Evolutionary conservation across 192 early-diverging fungal genomes (phyloP), one percentile per base, ranked within the genome.

Genomic region (Lunasporangiospora selenospora): DNA sequence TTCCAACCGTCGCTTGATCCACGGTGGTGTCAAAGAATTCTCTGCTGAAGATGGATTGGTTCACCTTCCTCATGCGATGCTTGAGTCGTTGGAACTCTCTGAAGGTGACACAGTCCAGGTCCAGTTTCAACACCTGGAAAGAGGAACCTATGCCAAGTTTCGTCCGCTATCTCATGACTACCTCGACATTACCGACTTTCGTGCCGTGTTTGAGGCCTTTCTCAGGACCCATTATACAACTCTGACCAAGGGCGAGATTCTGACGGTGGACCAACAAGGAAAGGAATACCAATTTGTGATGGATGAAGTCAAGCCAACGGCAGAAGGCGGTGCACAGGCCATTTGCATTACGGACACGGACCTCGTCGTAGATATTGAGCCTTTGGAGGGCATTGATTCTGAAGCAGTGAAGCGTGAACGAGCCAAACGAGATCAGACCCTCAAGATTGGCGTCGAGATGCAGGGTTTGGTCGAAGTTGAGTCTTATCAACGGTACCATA

Each of bases 311-410:
- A 82, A 92, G 70, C 90, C 90, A 1, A n/a, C n/a, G n/a, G n/a
- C n/a, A n/a, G 77, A 75, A 2, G 49, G 59, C 12, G 62, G 62
- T 15, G 41, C 21, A 16, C 58, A 75, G 3, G 91, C 85, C 10
- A 88, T 90, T 24, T 83, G 88, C 10, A 79, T 91, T 3, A 84
- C 91, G 3, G 88, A 95, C 58, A 90, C 89, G 0, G 93, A 95
- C 76, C 65, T 95, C 16, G 87, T 87, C 15, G 89, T 95, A 6
- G 92, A 94, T 58, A 88, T 95, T 48, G 78, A 84, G 37, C 82
- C 86, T 4, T 33, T 77, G 23, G 75, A 70, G 15, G 39, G 48
- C 1, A 1, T 33, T 19, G 24, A 29, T 34, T 23, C 30, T 21
- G 11, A 33, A 58, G 62, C 64, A 48, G 46, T 61, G n/a, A 52